phyloP scores from a whole-genome alignment of 305 asterid genomes.

The Striga hermonthica region DNA sequence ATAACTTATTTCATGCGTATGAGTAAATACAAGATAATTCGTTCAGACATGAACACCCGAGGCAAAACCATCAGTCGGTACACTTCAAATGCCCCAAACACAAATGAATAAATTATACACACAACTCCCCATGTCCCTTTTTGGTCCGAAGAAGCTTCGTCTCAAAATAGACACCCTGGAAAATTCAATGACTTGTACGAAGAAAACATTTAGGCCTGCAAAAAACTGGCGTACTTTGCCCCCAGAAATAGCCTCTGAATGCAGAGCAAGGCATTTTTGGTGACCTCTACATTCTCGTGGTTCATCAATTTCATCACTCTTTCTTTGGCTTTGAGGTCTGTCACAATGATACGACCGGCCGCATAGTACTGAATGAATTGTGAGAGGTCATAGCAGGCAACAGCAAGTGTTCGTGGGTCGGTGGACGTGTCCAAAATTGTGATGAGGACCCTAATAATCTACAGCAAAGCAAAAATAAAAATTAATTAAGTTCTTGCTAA shows the following conservation, averaged over 20 bases:
- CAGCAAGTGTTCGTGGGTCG: constrained; percentile 83
- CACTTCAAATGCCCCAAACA: constrained; percentile 9
- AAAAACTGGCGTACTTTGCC: constrained; percentile 93
- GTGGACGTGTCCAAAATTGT: constrained; percentile 81
- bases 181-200: too few relatives aligned
- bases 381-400: constrained; percentile 87
- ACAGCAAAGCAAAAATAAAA: constrained; percentile 26
- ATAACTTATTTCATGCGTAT: constrained; percentile 28
- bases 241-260: constrained; percentile 94
- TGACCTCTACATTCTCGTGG: constrained; percentile 83
- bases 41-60: constrained; percentile 16
- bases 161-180: neutral
- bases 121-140: constrained; percentile 13
- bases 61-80: constrained; percentile 16
- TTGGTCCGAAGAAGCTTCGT: constrained; percentile 19
- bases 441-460: constrained; percentile 82
- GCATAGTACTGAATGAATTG: constrained; percentile 89
- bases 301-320: constrained; percentile 95
- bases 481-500: neutral
- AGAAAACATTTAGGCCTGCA: constrained; percentile 52
- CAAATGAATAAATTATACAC: constrained; percentile 29
- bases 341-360: constrained; percentile 82
- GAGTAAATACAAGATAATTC: constrained; percentile 13
- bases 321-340: constrained; percentile 91
- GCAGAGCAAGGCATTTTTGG: constrained; percentile 90